Conservation (phyloP, 306 rosid species). For the Lablab purpureus region DNA sequence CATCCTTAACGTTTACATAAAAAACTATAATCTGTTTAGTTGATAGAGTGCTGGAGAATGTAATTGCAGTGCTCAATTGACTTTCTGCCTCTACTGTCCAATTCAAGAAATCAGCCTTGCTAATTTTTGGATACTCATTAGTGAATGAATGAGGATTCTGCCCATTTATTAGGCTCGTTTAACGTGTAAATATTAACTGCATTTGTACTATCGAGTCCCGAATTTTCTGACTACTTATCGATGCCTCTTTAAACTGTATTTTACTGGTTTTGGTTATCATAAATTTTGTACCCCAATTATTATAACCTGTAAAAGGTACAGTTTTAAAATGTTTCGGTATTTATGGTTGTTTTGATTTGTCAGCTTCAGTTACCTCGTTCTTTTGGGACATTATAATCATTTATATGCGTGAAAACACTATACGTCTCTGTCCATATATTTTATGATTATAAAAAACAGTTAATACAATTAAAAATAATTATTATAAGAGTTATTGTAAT, state of each 20-base stretch:
- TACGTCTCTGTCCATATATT: too few species aligned
- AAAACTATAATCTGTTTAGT: constrained; percentile 12
- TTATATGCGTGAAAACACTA: not conserved
- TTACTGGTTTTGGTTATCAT: not conserved
- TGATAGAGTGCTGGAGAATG: constrained; percentile 2
- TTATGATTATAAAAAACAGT: too few species aligned
- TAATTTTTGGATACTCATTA: constrained; percentile 1
- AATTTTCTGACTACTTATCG: not conserved
- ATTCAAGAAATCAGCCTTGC: not conserved
- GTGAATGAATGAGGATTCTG: constrained; percentile 11
- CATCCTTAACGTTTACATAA: not conserved
- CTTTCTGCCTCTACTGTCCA: not conserved
- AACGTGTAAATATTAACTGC: not conserved
- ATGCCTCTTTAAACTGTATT: too few species aligned
- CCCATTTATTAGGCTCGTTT: not conserved
- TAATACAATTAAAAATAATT: too few species aligned
- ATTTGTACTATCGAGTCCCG: not conserved
- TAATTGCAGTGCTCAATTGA: not conserved
- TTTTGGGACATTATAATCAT: not conserved
- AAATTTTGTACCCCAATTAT: not conserved
- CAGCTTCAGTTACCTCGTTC: not conserved
- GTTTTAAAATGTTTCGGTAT: not conserved
- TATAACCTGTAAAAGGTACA: not conserved
- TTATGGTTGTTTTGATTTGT: not conserved
- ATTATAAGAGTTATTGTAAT: too few species aligned